Percentiles rank a stretch among this genome's conserved stretches.
phyloP scores from a whole-genome alignment of 2,329 filamentous ascomycete species.

The Hawksworthiomyces lignivorus region DNA sequence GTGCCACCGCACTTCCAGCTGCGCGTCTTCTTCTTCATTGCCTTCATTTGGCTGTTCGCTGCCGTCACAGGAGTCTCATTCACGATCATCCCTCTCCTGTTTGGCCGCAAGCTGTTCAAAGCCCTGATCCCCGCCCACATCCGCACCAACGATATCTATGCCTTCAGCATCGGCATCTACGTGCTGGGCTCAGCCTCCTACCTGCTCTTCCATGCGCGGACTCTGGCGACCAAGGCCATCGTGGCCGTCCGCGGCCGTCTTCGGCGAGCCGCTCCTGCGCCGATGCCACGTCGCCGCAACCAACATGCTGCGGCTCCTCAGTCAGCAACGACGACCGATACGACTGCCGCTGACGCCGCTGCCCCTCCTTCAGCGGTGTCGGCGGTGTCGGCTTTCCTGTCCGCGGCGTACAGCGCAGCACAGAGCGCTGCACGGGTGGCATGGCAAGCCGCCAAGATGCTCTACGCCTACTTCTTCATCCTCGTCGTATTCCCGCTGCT shows the following conservation, averaged over 20 bases:
- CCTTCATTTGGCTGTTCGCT: slow-evolving; percentile 89
- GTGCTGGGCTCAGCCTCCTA: slow-evolving; percentile 64
- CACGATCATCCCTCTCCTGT: slow-evolving; percentile 78
- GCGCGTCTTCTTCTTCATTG: slow-evolving; percentile 76
- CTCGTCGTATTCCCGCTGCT: slow-evolving; percentile 74
- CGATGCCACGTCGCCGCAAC: too few relatives aligned
- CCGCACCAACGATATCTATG: slow-evolving; percentile 89
- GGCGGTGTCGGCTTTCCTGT: slow-evolving; percentile 16
- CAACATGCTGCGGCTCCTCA: too few relatives aligned
- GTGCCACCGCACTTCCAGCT: slow-evolving; percentile 77
- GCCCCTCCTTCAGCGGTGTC: background rate
- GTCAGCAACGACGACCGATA: too few relatives aligned
- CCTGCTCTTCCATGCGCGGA: slow-evolving; percentile 42
- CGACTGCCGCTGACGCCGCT: too few relatives aligned
- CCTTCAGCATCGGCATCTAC: slow-evolving; percentile 86
- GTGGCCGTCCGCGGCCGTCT: slow-evolving; percentile 23
- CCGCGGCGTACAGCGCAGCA: slow-evolving; percentile 21
- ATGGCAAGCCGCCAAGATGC: slow-evolving; percentile 37
- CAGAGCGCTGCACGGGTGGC: slow-evolving; percentile 22
- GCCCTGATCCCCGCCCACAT: slow-evolving; percentile 62
- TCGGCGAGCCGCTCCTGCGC: too few relatives aligned
- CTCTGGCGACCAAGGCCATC: slow-evolving; percentile 27
- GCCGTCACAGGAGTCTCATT: slow-evolving; percentile 77
- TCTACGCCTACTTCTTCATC: slow-evolving; percentile 70
- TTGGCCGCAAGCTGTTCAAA: slow-evolving; percentile 74